Evolutionary conservation across 2,329 filamentous ascomycete genomes (phyloP).

Genomic region (Colletotrichum sp.): DNA sequence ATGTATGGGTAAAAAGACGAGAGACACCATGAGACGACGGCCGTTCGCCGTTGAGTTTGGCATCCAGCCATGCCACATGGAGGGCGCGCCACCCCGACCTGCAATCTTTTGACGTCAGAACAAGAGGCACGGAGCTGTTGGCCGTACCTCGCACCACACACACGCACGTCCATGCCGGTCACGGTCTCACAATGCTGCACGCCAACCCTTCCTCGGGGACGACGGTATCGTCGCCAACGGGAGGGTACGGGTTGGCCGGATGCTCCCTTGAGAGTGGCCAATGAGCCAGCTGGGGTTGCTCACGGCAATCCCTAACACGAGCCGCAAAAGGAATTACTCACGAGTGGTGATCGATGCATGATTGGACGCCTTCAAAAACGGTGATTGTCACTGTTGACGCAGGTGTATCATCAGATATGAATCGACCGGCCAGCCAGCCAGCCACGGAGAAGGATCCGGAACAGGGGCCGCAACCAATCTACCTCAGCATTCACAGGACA

Average conservation of each 20-base stretch:
- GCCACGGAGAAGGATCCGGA: not conserved
- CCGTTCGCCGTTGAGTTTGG: not conserved
- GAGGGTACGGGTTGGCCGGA: not conserved
- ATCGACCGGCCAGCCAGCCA: not conserved
- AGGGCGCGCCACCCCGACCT: not conserved
- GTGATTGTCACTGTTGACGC: not conserved
- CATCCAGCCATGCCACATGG: not conserved
- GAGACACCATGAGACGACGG: conserved; percentile 15
- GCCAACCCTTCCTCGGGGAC: not conserved
- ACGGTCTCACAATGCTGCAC: conserved; percentile 4
- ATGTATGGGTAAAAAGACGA: conserved; percentile 2
- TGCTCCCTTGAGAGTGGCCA: not conserved
- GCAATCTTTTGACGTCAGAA: conserved; percentile 3
- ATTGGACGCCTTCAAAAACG: not conserved
- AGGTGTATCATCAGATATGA: not conserved
- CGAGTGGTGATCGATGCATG: not conserved
- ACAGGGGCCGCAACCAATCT: not conserved
- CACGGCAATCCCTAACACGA: not conserved
- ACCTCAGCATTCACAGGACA: not conserved
- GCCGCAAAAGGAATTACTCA: not conserved
- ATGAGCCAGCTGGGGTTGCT: not conserved
- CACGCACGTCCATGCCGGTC: not conserved
- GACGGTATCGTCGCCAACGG: not conserved
- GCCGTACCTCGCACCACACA: not conserved
- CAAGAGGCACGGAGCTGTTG: not conserved